Percentiles rank a stretch among this genome's conserved stretches.
phyloP scores from a whole-genome alignment of 1,139 yeast genomes.

The Meyerozyma guilliermondii region DNA sequence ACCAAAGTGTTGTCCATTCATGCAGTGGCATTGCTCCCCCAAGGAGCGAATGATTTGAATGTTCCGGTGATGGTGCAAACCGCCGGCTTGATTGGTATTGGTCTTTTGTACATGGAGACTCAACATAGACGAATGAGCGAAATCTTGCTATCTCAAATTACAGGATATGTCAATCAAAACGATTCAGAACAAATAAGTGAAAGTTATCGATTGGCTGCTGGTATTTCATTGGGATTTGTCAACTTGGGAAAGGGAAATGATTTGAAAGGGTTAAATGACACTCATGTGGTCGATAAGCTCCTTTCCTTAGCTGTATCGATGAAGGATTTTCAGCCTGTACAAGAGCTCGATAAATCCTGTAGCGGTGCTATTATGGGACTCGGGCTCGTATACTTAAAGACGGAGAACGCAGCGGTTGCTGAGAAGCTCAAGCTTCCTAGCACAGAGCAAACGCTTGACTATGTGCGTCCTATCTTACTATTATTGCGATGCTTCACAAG shows the following conservation, averaged over 20 bases:
- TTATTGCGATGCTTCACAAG: slow-evolving; percentile 64
- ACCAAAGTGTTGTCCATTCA: slow-evolving; percentile 92
- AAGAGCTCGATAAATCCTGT: slow-evolving; percentile 67
- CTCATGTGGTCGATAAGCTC: slow-evolving; percentile 64
- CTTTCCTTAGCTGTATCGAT: slow-evolving; percentile 56
- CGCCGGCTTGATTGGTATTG: slow-evolving; percentile 89
- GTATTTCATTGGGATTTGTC: slow-evolving; percentile 82
- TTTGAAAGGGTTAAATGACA: slow-evolving; percentile 58
- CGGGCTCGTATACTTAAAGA: slow-evolving; percentile 65
- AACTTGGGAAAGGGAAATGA: slow-evolving; percentile 76
- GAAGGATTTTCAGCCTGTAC: slow-evolving; percentile 64
- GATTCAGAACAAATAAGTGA: slow-evolving; percentile 62
- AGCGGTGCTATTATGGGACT: slow-evolving; percentile 81
- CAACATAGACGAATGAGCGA: slow-evolving; percentile 89
- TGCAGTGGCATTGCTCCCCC: slow-evolving; percentile 85
- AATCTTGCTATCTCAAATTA: slow-evolving; percentile 63
- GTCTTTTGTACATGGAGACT: slow-evolving; percentile 71
- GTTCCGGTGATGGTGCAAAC: slow-evolving; percentile 82
- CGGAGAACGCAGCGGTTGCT: slow-evolving; percentile 60
- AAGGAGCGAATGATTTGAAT: slow-evolving; percentile 85
- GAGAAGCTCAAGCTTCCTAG: slow-evolving; percentile 59
- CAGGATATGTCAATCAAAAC: slow-evolving; percentile 51
- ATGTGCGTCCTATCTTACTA: slow-evolving; percentile 75
- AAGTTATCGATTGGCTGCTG: slow-evolving; percentile 84
- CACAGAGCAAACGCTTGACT: slow-evolving; percentile 58